These are phyloP conservation scores for Ochetophila trinervis DNA, from an alignment of 306 rosid species.

Conservation along the genomic window DNA sequence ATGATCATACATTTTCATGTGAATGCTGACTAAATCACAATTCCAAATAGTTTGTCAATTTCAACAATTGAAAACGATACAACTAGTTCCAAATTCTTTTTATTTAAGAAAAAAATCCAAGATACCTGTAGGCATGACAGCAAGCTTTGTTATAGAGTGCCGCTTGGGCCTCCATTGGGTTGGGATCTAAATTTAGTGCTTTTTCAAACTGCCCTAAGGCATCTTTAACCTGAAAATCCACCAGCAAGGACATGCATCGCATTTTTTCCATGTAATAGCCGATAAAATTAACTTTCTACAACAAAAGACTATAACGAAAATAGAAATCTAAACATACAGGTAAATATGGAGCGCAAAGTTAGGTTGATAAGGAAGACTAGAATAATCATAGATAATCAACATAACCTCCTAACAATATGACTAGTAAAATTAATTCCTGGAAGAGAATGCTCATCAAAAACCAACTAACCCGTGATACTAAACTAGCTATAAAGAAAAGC, in stretches of 20 bases:
- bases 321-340: background rate
- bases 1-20: background rate
- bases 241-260: conserved; percentile 2
- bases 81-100: background rate
- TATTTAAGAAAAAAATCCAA: background rate
- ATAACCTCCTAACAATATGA: background rate
- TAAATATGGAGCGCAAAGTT: background rate
- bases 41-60: background rate
- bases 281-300: no score
- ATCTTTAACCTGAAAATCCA: conserved; percentile 81
- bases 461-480: no score
- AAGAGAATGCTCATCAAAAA: no score
- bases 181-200: conserved; percentile 78
- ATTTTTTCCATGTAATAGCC: background rate
- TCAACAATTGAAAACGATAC: background rate
- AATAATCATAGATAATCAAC: background rate
- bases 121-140: conserved; percentile 86
- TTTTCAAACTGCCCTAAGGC: conserved; percentile 83
- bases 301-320: background rate
- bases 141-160: conserved; percentile 96
- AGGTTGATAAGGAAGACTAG: background rate
- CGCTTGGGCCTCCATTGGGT: conserved; percentile 87
- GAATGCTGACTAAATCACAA: background rate
- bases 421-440: no score
- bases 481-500: no score